These are phyloP conservation scores for Nepenthes mirabilis DNA, from an alignment of 148 eudicot genomes.

Conservation along the genomic window DNA sequence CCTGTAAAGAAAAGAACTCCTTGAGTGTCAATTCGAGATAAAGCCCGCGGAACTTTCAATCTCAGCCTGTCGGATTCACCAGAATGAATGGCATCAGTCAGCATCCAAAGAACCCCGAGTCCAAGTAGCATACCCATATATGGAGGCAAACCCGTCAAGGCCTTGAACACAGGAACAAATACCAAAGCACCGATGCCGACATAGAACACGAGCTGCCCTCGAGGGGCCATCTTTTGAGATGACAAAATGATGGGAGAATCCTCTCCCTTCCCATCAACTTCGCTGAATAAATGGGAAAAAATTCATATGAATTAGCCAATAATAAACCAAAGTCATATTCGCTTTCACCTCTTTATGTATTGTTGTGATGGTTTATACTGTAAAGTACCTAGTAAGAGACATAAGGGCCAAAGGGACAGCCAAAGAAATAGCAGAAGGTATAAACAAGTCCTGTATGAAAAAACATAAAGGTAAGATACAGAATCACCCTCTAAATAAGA, in stretches of 20 bases:
- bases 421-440: conserved; percentile 74
- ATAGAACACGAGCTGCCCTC: conserved; percentile 78
- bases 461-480: conserved; percentile 1
- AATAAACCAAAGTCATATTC: neutral
- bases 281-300: conserved; percentile 36
- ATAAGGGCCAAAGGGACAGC: conserved; percentile 88
- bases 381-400: conserved; percentile 75
- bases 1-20: conserved; percentile 97
- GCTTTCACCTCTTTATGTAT: neutral
- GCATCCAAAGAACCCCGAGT: conserved; percentile 89
- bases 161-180: conserved; percentile 88
- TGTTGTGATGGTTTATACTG: neutral
- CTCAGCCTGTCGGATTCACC: conserved; percentile 87
- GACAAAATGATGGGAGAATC: conserved; percentile 50
- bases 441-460: conserved; percentile 40
- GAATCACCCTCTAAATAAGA: neutral
- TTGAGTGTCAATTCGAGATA: conserved; percentile 97
- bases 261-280: conserved; percentile 62
- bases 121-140: conserved; percentile 96
- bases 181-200: conserved; percentile 84
- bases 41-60: conserved; percentile 93
- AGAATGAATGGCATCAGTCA: conserved; percentile 95
- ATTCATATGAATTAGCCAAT: conserved; percentile 3
- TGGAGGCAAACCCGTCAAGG: conserved; percentile 88
- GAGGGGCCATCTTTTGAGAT: conserved; percentile 94